Evolutionary conservation across 768 basidiomycete genomes (phyloP).

Genomic region (Chalciporus pseudorubinellus): DNA sequence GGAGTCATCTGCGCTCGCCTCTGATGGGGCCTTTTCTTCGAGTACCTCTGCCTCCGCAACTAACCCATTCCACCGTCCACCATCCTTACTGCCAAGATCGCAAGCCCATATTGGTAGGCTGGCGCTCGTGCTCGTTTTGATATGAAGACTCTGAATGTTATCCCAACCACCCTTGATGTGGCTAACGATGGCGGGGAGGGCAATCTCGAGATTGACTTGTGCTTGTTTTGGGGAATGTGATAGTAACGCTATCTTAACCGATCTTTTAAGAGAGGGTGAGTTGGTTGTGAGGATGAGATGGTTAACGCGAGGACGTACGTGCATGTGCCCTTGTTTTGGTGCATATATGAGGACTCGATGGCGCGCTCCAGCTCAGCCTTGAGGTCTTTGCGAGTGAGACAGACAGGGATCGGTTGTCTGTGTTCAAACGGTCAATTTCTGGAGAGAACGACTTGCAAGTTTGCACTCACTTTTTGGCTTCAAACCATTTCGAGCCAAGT

Average conservation of each 20-base stretch:
- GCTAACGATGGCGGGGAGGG: constrained; percentile 71
- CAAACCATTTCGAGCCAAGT: constrained; percentile 87
- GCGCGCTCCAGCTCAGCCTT: constrained; percentile 92
- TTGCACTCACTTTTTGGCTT: constrained; percentile 84
- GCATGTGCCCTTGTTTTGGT: constrained; percentile 91
- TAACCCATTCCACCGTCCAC: constrained; percentile 32
- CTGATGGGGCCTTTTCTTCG: not conserved
- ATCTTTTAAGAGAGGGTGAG: constrained; percentile 40
- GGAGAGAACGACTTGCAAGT: not conserved
- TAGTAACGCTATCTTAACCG: constrained; percentile 78
- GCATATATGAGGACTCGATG: constrained; percentile 92
- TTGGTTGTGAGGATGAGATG: not conserved
- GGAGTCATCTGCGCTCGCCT: not conserved
- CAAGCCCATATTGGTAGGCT: constrained; percentile 92
- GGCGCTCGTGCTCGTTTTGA: constrained; percentile 85
- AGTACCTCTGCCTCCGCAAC: constrained; percentile 13
- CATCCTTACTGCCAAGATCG: constrained; percentile 51
- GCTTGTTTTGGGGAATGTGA: constrained; percentile 74
- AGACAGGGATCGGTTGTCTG: constrained; percentile 96
- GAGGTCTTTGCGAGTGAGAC: constrained; percentile 80
- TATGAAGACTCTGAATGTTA: constrained; percentile 82
- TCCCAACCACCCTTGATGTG: constrained; percentile 82
- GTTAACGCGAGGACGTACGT: constrained; percentile 52
- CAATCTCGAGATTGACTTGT: constrained; percentile 71
- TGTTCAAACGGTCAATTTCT: constrained; percentile 2